Percentiles rank a stretch among this genome's conserved stretches.
Conservation (phyloP, 192 early-diverging fungal genomes). For the Coemansia sp. region DNA sequence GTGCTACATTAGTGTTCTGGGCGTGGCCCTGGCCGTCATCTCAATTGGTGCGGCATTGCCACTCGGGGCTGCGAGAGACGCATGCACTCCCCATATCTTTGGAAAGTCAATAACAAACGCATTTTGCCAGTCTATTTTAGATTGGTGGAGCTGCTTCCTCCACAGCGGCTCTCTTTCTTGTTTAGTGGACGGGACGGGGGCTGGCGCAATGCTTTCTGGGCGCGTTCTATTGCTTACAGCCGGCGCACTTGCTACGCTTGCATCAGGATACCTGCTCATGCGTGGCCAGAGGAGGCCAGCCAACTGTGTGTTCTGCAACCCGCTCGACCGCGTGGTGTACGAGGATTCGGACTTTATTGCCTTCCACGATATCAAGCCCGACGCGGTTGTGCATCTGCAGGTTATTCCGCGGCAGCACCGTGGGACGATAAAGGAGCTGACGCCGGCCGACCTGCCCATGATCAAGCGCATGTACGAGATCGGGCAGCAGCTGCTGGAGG, state of each 20-base stretch:
- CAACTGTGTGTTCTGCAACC: slow-evolving; percentile 40
- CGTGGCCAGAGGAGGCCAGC: slow-evolving; percentile 35
- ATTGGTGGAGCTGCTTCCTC: no score
- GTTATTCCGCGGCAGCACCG: slow-evolving; percentile 39
- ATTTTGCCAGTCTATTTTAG: no score
- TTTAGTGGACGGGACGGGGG: no score
- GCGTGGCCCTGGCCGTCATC: no score
- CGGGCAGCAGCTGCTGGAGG: slow-evolving; percentile 24
- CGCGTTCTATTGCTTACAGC: slow-evolving; percentile 5
- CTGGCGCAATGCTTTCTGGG: slow-evolving; percentile 10
- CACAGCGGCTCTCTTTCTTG: no score
- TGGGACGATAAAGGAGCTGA: slow-evolving; percentile 42
- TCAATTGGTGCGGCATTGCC: no score
- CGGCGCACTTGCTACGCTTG: slow-evolving; percentile 4
- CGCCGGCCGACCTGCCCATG: slow-evolving; percentile 19
- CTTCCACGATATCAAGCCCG: slow-evolving; percentile 48
- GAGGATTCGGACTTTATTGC: slow-evolving; percentile 31
- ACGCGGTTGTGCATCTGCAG: slow-evolving; percentile 37
- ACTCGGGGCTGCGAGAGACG: no score
- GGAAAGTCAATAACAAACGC: no score
- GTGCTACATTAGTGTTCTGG: no score
- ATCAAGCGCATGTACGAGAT: slow-evolving; percentile 34
- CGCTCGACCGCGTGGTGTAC: slow-evolving; percentile 33
- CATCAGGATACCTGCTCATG: slow-evolving; percentile 22
- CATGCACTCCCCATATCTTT: no score